phyloP scores from a whole-genome alignment of 2,329 filamentous ascomycete species.

The Fusarium palustre region DNA sequence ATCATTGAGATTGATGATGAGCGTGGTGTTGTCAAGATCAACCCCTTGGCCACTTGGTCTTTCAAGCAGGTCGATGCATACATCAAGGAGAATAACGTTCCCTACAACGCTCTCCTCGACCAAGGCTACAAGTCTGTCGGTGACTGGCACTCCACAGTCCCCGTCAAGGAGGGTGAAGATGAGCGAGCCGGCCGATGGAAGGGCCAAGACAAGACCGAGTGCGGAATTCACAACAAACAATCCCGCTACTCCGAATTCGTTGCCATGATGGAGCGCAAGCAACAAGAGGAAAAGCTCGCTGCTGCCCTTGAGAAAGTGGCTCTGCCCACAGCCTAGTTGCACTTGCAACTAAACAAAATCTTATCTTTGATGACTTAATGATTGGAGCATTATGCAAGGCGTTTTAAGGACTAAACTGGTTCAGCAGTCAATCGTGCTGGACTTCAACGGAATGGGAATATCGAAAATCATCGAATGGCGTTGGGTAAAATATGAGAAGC shows the following conservation, averaged over 20 bases:
- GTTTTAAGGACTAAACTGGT: constrained; percentile 41
- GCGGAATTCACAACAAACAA: constrained; percentile 98
- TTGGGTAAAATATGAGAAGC: constrained; percentile 35
- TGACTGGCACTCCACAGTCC: constrained; percentile 97
- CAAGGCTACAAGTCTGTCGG: constrained; percentile 97
- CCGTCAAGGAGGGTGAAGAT: constrained; percentile 90
- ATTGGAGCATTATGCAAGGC: constrained; percentile 46
- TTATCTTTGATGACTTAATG: constrained; percentile 47
- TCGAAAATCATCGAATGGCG: constrained; percentile 40
- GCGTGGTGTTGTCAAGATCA: constrained; percentile 93
- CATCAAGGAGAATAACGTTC: constrained; percentile 85
- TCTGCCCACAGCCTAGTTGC: constrained; percentile 45
- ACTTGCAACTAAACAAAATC: constrained; percentile 33
- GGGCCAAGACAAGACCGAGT: constrained; percentile 95
- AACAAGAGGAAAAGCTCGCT: constrained; percentile 60
- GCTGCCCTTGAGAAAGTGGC: constrained; percentile 47
- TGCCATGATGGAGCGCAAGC: constrained; percentile 76
- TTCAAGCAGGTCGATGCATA: constrained; percentile 92
- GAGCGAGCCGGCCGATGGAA: constrained; percentile 98
- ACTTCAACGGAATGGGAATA: constrained; percentile 18
- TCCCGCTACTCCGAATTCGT: constrained; percentile 91
- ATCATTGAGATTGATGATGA: constrained; percentile 93
- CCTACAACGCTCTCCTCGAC: constrained; percentile 93
- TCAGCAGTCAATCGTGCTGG: constrained; percentile 21
- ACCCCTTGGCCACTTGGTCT: constrained; percentile 93